Conservation (phyloP, 2,329 filamentous ascomycete genomes). For the Phialophora tarda region DNA sequence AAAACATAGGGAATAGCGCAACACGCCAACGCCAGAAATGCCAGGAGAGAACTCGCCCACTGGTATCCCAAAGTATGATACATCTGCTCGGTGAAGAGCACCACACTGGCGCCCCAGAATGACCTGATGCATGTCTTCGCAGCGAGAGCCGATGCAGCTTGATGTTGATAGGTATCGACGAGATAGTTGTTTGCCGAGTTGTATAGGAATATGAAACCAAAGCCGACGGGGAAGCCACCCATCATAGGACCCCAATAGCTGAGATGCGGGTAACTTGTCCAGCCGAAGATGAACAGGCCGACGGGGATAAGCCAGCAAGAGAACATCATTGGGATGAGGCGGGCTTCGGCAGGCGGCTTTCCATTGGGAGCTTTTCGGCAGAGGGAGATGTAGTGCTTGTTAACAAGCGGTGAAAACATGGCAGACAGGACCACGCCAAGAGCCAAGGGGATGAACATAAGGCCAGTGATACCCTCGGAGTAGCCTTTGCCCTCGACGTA, state of each 20-base stretch:
- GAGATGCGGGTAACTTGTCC: slow-evolving; percentile 64
- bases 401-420: slow-evolving; percentile 71
- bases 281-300: slow-evolving; percentile 71
- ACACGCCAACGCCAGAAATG: slow-evolving; percentile 75
- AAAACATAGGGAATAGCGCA: slow-evolving; percentile 84
- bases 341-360: slow-evolving; percentile 75
- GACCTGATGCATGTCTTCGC: slow-evolving; percentile 89
- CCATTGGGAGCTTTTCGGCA: slow-evolving; percentile 66
- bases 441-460: slow-evolving; percentile 87
- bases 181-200: slow-evolving; percentile 79
- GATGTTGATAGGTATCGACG: slow-evolving; percentile 81
- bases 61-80: slow-evolving; percentile 73
- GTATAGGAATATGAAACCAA: slow-evolving; percentile 84
- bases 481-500: slow-evolving; percentile 82
- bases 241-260: slow-evolving; percentile 75
- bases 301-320: slow-evolving; percentile 75
- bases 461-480: slow-evolving; percentile 72
- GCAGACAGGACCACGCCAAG: slow-evolving; percentile 74
- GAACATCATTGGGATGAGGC: slow-evolving; percentile 82
- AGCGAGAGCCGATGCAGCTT: slow-evolving; percentile 83
- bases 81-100: slow-evolving; percentile 84
- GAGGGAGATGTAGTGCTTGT: slow-evolving; percentile 77
- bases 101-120: slow-evolving; percentile 77
- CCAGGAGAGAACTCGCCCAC: slow-evolving; percentile 76
- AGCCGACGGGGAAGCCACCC: slow-evolving; percentile 74